Conservation (phyloP, 73 alveolate genomes). For the Paramecium biaurelia region DNA sequence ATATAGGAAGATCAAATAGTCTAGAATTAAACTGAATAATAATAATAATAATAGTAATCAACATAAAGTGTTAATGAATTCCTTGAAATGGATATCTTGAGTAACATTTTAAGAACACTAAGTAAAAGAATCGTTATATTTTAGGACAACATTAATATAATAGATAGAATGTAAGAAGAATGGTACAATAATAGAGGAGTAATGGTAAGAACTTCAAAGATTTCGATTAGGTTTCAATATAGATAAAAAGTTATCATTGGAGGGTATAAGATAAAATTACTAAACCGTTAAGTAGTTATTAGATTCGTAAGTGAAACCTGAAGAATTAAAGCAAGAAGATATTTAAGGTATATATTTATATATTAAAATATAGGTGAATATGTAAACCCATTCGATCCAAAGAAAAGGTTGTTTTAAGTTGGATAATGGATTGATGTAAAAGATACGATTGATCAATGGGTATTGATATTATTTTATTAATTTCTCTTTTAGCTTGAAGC, state of each 20-base stretch:
- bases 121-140: neutral
- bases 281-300: conserved; percentile 62
- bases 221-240: neutral
- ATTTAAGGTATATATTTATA: neutral
- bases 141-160: neutral
- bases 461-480: neutral
- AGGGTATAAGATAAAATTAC: conserved; percentile 69
- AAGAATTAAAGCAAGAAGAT: conserved; percentile 56
- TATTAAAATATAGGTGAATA: neutral
- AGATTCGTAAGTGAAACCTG: conserved; percentile 27
- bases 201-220: neutral
- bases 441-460: conserved; percentile 96
- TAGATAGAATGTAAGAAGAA: conserved; percentile 63
- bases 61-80: neutral
- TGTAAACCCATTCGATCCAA: conserved; percentile 70
- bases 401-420: conserved; percentile 75
- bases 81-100: conserved; percentile 14
- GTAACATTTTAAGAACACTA: conserved; percentile 57
- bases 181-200: conserved; percentile 47
- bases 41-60: conserved; percentile 41
- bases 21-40: conserved; percentile 38
- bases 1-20: neutral
- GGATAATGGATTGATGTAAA: conserved; percentile 98
- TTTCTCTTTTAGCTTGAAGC: conserved; percentile 83
- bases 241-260: conserved; percentile 51